Base-by-base conservation (phyloP, 352 stramenopile species). In the Lagenidium giganteum region DNA sequence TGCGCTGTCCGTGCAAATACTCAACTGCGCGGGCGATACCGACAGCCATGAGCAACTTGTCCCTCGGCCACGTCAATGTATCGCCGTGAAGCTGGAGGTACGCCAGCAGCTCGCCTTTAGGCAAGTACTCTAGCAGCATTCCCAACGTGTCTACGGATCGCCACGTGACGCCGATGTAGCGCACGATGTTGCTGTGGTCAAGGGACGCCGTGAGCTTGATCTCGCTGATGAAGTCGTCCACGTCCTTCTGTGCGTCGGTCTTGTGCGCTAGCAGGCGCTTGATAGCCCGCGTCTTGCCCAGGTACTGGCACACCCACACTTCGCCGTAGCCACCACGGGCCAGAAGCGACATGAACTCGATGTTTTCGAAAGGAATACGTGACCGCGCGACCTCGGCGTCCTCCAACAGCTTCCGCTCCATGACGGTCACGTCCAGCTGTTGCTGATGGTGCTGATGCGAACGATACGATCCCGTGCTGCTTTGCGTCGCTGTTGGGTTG, bases 141-240 rank as follows among this genome's bases (percentile, higher is more conserved):
- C 59, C 72, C 16, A 88, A 29, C 18, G 85, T 67, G 0, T 60
- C 59, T 3, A 83, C 44, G 8, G 47, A 51, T 9, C 54, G 61
- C 75, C 75, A 88, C n/a, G 72, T 64, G 3, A 85, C 24, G 3
- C 75, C 69, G 13, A 85, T 60, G 35, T 84, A 87, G 5, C 56
- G 62, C 18, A 85, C 75, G 16, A 87, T 84, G 45, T 83, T 83
- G 3, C 67, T 69, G 24, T 87, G 75, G 2, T 70, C 67, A 0
- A 87, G 53, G 21, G 54, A 49, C 1, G 75, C 62, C 0, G 62
- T 63, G 0, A 87, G 56, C 0, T 66, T 57, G 11, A 85, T 69
- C 29, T 87, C 75, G 14, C 69, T 61, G 16, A 67, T 47, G 18
- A 88, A 88, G 8, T 67, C 27, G 42, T 65, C 65, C 23, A 84